phyloP scores from a whole-genome alignment of 768 basidiomycete genomes.

The Tulasnella sp. region DNA sequence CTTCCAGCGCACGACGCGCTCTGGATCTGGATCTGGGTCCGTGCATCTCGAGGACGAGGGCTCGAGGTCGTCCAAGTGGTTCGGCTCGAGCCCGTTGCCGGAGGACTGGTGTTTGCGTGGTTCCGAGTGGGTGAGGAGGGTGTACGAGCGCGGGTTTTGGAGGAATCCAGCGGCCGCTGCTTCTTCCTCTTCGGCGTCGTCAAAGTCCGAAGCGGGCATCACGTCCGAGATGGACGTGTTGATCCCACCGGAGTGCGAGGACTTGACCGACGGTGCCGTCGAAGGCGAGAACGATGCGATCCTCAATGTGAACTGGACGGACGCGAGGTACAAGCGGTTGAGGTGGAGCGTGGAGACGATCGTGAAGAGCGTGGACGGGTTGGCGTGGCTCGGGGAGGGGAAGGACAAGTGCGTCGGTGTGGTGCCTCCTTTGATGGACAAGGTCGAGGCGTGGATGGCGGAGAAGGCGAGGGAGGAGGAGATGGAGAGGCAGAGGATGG shows the following conservation, averaged over 20 bases:
- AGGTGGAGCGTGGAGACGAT: conserved; percentile 58
- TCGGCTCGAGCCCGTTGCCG: conserved; percentile 59
- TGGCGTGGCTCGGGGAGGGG: conserved; percentile 34
- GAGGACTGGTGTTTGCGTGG: conserved; percentile 96
- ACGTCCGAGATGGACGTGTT: conserved; percentile 67
- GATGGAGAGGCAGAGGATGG: conserved; percentile 54
- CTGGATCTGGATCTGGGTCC: background rate
- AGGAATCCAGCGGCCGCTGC: no score
- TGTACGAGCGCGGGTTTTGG: conserved; percentile 95
- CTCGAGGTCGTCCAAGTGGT: conserved; percentile 37
- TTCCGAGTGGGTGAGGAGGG: conserved; percentile 88
- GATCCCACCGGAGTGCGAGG: conserved; percentile 33
- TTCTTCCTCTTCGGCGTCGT: conserved; percentile 43
- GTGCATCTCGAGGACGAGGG: background rate
- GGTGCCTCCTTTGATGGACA: conserved; percentile 52
- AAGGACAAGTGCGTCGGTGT: conserved; percentile 49
- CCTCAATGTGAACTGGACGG: conserved; percentile 32
- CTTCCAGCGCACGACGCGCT: background rate
- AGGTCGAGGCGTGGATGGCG: conserved; percentile 56
- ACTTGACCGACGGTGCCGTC: conserved; percentile 61
- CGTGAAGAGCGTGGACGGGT: conserved; percentile 60
- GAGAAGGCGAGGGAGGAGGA: conserved; percentile 55
- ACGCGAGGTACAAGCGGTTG: conserved; percentile 63
- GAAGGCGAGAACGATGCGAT: conserved; percentile 31
- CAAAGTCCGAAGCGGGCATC: conserved; percentile 18